These are phyloP conservation scores for Prunus davidiana DNA, from an alignment of 306 rosid genomes.

Conservation along the genomic window DNA sequence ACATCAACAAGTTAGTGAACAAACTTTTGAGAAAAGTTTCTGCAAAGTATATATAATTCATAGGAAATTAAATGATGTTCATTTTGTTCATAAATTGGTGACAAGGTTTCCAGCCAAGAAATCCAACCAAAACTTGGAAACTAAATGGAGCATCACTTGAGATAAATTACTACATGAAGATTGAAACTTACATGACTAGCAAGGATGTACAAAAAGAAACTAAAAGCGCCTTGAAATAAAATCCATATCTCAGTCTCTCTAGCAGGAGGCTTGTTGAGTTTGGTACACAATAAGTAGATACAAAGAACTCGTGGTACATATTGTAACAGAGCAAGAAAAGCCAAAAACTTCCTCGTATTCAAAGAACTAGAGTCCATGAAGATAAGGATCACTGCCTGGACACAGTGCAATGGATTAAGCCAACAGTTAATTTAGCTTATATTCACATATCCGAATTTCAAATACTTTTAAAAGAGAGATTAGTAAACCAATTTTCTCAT, in stretches of 20 bases:
- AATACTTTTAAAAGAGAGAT: background rate
- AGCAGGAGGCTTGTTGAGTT: too few relatives aligned
- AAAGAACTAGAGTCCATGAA: slow-evolving; percentile 18
- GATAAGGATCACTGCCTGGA: slow-evolving; percentile 1
- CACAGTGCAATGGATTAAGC: background rate
- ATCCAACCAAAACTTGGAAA: too few relatives aligned
- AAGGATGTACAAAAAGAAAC: background rate
- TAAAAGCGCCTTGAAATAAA: background rate
- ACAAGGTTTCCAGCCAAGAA: too few relatives aligned
- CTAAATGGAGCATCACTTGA: too few relatives aligned
- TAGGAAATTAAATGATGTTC: too few relatives aligned
- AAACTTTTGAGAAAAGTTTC: background rate
- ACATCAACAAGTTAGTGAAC: background rate
- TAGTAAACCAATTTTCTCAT: background rate
- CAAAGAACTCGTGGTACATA: slow-evolving; percentile 15
- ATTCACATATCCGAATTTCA: background rate
- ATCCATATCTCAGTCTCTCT: background rate
- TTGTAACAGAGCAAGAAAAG: slow-evolving; percentile 18
- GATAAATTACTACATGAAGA: background rate
- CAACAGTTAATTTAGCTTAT: background rate
- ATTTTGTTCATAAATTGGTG: too few relatives aligned
- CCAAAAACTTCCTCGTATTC: slow-evolving; percentile 8
- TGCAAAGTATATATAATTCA: too few relatives aligned
- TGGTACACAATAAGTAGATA: background rate
- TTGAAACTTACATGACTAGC: background rate